Base-by-base conservation (phyloP, 2,329 filamentous ascomycete genomes). In the Epichloe bromicola region DNA sequence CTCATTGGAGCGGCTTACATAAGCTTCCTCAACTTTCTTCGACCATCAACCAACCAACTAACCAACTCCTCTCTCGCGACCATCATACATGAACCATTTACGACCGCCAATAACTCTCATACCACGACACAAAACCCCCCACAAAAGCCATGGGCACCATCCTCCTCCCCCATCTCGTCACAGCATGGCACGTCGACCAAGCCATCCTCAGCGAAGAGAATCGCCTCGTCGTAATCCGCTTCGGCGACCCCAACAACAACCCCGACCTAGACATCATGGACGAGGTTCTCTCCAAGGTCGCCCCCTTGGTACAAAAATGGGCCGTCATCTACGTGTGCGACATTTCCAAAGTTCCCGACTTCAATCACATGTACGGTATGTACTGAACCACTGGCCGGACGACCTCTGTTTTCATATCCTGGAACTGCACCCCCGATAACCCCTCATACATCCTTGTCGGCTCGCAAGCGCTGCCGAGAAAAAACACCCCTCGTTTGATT, bases 171-270 rank as follows among this genome's bases (percentile, higher is more conserved):
- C 91, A 97, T 69, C 79, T 98, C 45, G 80, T 80, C 60, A 90
- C 86, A 41, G 93, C 88, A 67, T 98, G 91, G 93, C 93, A 98
- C 69, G 93, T 98, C 63, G 93, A 97, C 74, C 90, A 97, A 71
- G 89, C 90, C 56, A 96, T 96, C 64, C 82, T 64, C 53, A 79
- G 76, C 42, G 90, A 97, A 71, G 88, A 95, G 65, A 91, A 97
- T 64, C 85, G 91, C 46, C 81, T 96, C 1, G 88, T 95, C 12
- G 83, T 95, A 41, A 95, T 97, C 66, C 85, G 91, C 57, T 97
- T 97, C 70, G 90, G 90, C 46, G 82, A 54, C 42, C 53, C 53
- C 7, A 54, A 43, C 53, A 54, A 88, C 59, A 89, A 95, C 68
- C 81, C 80, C 65, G 86, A 95, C 61, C 79, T 59, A 7, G 88